Conservation (phyloP, 495 filamentous ascomycete species). For the Penicillium psychrofluorescens region DNA sequence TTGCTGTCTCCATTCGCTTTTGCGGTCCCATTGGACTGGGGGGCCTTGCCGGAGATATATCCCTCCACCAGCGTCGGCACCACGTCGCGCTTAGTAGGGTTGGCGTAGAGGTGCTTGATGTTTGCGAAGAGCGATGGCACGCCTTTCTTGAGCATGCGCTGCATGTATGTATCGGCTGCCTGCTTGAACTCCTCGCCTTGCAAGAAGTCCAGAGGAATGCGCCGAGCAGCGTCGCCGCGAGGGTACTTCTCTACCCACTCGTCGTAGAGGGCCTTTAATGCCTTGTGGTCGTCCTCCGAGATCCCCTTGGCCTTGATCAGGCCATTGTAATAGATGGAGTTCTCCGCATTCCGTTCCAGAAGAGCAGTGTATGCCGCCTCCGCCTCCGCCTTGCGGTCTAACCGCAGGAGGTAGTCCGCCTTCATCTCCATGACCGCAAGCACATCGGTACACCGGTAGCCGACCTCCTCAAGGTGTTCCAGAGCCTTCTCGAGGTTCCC, state of each 20-base stretch:
- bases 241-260: slow-evolving; percentile 74
- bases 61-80: slow-evolving; percentile 73
- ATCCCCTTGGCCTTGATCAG: slow-evolving; percentile 64
- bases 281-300: slow-evolving; percentile 49
- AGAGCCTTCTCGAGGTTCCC: slow-evolving; percentile 74
- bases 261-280: slow-evolving; percentile 67
- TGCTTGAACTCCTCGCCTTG: slow-evolving; percentile 75
- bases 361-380: slow-evolving; percentile 71
- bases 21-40: slow-evolving; percentile 39
- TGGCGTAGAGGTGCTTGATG: slow-evolving; percentile 82
- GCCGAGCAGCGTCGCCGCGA: slow-evolving; percentile 73
- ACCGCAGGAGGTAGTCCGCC: slow-evolving; percentile 74
- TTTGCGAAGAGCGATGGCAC: slow-evolving; percentile 95
- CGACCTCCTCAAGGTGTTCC: slow-evolving; percentile 73
- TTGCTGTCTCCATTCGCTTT: slow-evolving; percentile 46
- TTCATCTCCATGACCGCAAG: slow-evolving; percentile 84
- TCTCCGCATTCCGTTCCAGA: slow-evolving; percentile 81
- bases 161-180: slow-evolving; percentile 73
- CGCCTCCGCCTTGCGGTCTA: slow-evolving; percentile 75
- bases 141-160: slow-evolving; percentile 87
- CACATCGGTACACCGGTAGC: slow-evolving; percentile 73
- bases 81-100: slow-evolving; percentile 64
- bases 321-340: slow-evolving; percentile 75
- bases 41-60: slow-evolving; percentile 50
- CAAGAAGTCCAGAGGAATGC: slow-evolving; percentile 86